These are phyloP conservation scores for Patellaria atrata DNA, from an alignment of 495 filamentous ascomycete genomes.

Conservation along the genomic window DNA sequence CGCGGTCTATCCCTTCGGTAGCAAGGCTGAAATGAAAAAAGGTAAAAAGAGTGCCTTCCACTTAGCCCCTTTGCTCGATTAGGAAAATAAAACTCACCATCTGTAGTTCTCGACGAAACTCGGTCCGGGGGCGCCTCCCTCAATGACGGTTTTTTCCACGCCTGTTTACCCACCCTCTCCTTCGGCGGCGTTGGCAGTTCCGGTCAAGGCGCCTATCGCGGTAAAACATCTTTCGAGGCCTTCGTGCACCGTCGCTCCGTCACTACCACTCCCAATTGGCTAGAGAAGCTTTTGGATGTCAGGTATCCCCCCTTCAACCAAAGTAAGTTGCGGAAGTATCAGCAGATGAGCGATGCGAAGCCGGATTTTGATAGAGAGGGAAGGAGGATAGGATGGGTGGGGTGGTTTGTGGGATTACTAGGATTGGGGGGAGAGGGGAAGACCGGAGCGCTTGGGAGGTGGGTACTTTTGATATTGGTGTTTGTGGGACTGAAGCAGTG, in stretches of 20 bases:
- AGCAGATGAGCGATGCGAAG: slow-evolving; percentile 39
- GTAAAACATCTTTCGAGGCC: slow-evolving; percentile 66
- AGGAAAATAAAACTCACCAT: slow-evolving; percentile 47
- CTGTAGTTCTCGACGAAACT: slow-evolving; percentile 22
- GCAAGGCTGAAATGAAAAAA: slow-evolving; percentile 54
- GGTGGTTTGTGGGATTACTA: slow-evolving; percentile 12
- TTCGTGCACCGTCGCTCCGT: slow-evolving; percentile 68
- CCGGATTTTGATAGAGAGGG: slow-evolving; percentile 82
- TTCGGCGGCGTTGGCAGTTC: slow-evolving; percentile 88
- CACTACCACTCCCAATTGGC: slow-evolving; percentile 64
- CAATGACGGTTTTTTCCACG: slow-evolving; percentile 56
- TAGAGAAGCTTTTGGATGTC: slow-evolving; percentile 57
- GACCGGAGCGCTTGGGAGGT: too few relatives aligned
- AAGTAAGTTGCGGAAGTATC: slow-evolving; percentile 44
- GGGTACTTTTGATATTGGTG: too few relatives aligned
- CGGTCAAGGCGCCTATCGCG: slow-evolving; percentile 73
- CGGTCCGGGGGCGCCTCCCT: slow-evolving; percentile 27
- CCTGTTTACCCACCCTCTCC: slow-evolving; percentile 54
- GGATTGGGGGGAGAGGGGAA: slow-evolving; percentile 11
- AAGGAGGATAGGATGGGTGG: slow-evolving; percentile 23
- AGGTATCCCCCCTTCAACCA: slow-evolving; percentile 66
- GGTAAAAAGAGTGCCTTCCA: slow-evolving; percentile 29
- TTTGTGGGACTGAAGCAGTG: too few relatives aligned
- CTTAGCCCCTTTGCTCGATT: slow-evolving; percentile 16
- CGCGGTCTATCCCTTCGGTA: slow-evolving; percentile 71